Evolutionary conservation across 805 yeast species (phyloP), one percentile per base, ranked within the genome.

Genomic region (Suhomyces sp.): DNA sequence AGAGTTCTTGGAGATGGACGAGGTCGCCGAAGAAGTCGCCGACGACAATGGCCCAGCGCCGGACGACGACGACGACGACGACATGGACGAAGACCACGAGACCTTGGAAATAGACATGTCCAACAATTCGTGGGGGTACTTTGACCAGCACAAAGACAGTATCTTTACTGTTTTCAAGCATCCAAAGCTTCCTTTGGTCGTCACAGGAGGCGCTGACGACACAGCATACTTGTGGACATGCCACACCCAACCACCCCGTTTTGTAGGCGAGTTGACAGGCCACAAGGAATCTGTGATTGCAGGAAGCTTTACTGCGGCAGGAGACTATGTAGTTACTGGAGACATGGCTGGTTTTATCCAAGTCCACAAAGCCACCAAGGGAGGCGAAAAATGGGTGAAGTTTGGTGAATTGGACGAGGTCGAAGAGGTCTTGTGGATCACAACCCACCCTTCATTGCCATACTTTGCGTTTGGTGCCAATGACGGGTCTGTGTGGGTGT

Each of bases 151-250:
- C 66, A 78, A 81, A 51, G 99, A 94, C 69, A 90, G 97, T 2
- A 82, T 93, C 3, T 93, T 88, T 70, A 78, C 88, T 12, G 78
- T 94, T n/a, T 82, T 88, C 48, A 74, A 85, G 6, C 97, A 94
- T 67, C 97, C 97, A 40, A 78, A 78, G 6, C 76, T 91, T 54
- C 97, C 97, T 15, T 69, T 87, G 68, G 94, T 89, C 7, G 87
- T 86, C n/a, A 81, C 93, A 22, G 99, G 99, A 29, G 98, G 97
- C 42, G 98, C 96, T 54, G 99, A 94, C 69, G 86, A 93, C 68
- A 76, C 83, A 24, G 97, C 92, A 1, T 89, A 83, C 66, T 67
- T 94, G 62, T 94, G 98, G 98, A 90, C 97, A 4, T 86, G 96
- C 1, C 96, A 90, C 69, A 78, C 90, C 2, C 84, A 83, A 55